Evolutionary conservation across 352 stramenopile species (phyloP), one percentile per base, ranked within the genome.

Genomic region (Pythium dissimile): DNA sequence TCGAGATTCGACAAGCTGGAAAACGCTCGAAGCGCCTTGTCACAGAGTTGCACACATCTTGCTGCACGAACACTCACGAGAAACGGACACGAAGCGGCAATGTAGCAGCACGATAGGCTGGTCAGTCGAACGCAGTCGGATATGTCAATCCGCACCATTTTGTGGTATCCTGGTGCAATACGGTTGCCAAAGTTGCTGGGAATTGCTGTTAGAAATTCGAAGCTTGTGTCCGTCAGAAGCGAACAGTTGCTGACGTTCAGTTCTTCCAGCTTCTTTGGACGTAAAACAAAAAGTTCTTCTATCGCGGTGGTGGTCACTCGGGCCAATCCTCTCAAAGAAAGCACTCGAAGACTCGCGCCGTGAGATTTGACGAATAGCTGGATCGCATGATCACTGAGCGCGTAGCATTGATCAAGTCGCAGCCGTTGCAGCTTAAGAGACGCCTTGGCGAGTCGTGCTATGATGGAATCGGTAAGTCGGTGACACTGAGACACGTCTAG

Each of bases 11-110:
- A 49, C 24, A 89, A 61, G 45, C 69, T 81, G 18, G 75, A 72
- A 24, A 94, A 64, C 20, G 69, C 62, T 1, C 69, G 45, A 2
- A 88, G 24, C 4, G 72, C 80, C 64, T 89, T 90, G 43, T 91
- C 84, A 27, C 66, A 77, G 12, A 92, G 60, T 3, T 39, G n/a
- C 10, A 60, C 16, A 46, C 77, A 90, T 3, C 63, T 44, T 1
- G 75, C 69, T 15, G 66, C 64, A 11, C 79, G 75, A 21, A 94
- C 42, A 18, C 50, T 71, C 13, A 63, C 38, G 11, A 94, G 50
- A 32, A 79, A 64, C 32, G 84, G 81, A 68, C 76, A 89, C 1
- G 76, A 72, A 2, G 80, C 70, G n/a, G 76, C 66, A 26, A 94
- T 79, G 65, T 72, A 89, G 13, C 66, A 74, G 39, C 73, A 88